These are phyloP conservation scores for Populus hybrid DNA, from an alignment of 441 rosid genomes.

Conservation along the genomic window DNA sequence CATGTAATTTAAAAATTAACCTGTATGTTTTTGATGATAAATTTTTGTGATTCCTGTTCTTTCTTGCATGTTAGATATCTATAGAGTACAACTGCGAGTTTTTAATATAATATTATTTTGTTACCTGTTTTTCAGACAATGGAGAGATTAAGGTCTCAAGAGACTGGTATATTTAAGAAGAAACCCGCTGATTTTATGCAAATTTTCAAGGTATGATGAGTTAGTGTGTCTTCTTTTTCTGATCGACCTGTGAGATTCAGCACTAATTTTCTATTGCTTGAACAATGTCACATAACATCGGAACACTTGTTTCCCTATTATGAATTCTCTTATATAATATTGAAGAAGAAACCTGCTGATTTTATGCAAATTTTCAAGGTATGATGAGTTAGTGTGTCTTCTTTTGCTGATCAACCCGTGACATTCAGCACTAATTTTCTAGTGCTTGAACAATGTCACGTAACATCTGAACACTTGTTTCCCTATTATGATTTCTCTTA, in stretches of 20 bases:
- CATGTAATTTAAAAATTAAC: too few relatives aligned
- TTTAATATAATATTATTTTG: not conserved
- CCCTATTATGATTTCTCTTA: not conserved
- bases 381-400: constrained; percentile 20
- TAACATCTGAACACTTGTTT: not conserved
- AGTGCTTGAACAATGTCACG: not conserved
- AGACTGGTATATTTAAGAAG: constrained; percentile 80
- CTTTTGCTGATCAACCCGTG: constrained; percentile 5
- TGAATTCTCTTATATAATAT: constrained; percentile 22
- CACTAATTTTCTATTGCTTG: not conserved
- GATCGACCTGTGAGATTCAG: constrained; percentile 5
- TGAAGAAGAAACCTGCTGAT: constrained; percentile 89
- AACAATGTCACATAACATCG: not conserved
- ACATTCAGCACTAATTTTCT: not conserved
- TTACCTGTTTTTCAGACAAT: constrained; percentile 56
- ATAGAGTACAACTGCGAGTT: not conserved
- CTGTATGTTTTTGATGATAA: too few relatives aligned
- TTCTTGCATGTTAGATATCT: not conserved
- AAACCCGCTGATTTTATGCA: constrained; percentile 95
- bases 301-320: not conserved
- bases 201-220: constrained; percentile 74
- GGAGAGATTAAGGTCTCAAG: constrained; percentile 90
- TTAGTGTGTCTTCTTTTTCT: not conserved
- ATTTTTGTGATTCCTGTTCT: not conserved
- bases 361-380: constrained; percentile 97